These are phyloP conservation scores for Coelastrella sp. DNA, from an alignment of 139 green algal species.

Conservation along the genomic window DNA sequence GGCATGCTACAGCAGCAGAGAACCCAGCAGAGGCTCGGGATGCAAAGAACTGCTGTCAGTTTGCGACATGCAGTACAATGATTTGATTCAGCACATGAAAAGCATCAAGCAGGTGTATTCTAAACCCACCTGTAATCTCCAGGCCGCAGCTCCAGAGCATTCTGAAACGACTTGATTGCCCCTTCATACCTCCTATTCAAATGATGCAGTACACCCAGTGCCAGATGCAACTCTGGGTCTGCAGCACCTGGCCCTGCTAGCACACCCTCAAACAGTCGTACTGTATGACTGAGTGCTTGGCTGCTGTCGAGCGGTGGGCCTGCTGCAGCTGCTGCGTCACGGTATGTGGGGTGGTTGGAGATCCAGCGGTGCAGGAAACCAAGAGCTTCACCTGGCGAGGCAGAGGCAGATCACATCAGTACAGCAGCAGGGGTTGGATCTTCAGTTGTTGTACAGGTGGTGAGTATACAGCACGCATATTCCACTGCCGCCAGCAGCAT, in stretches of 20 bases:
- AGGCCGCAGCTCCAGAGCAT: constrained; percentile 78
- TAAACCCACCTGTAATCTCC: constrained; percentile 77
- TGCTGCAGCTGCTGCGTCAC: constrained; percentile 44
- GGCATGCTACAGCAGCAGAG: too few relatives aligned
- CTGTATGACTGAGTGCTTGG: constrained; percentile 62
- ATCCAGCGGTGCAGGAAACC: constrained; percentile 86
- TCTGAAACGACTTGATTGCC: constrained; percentile 85
- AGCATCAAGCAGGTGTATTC: not conserved
- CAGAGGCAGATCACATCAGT: constrained; percentile 62
- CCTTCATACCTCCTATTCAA: constrained; percentile 85
- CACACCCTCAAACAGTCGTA: constrained; percentile 29
- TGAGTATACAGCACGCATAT: too few relatives aligned
- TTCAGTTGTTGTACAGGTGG: too few relatives aligned
- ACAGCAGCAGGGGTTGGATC: not conserved
- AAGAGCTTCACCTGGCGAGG: constrained; percentile 65
- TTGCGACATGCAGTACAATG: too few relatives aligned
- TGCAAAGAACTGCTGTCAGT: too few relatives aligned
- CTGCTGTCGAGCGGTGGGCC: constrained; percentile 60
- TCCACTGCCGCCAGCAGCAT: too few relatives aligned
- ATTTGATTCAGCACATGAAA: not conserved
- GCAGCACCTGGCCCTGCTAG: not conserved
- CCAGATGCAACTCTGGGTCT: constrained; percentile 90
- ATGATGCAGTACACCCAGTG: constrained; percentile 95
- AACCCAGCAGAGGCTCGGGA: too few relatives aligned
- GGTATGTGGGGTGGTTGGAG: constrained; percentile 70